Conservation (phyloP, 2,329 filamentous ascomycete genomes). For the Fusarium nisikadoi region DNA sequence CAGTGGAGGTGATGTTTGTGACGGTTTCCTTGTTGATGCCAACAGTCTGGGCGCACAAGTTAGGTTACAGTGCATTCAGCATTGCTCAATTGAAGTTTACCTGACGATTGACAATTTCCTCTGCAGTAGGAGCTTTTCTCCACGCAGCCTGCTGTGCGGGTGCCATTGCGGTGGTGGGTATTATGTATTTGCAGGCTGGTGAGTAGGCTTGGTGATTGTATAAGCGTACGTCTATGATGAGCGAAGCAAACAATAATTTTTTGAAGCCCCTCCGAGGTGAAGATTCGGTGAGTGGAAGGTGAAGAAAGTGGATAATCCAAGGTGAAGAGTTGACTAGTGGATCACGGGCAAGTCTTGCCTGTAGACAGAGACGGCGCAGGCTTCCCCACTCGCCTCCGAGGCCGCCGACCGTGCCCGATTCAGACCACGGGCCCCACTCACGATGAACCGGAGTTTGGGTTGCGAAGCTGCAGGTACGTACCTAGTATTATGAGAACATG, state of each 20-base stretch:
- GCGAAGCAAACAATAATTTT: conserved; percentile 43
- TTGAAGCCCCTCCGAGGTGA: conserved; percentile 48
- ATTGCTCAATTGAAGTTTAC: conserved; percentile 52
- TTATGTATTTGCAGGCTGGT: background rate
- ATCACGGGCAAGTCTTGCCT: background rate
- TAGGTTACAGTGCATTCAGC: conserved; percentile 4
- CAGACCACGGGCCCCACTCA: conserved; percentile 16
- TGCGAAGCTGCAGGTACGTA: conserved; percentile 14
- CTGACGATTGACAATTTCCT: conserved; percentile 71
- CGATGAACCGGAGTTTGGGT: conserved; percentile 5
- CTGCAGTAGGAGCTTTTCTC: conserved; percentile 57
- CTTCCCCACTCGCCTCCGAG: conserved; percentile 31
- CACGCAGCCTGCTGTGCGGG: conserved; percentile 49
- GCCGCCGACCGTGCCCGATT: conserved; percentile 19
- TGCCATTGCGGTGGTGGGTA: conserved; percentile 44
- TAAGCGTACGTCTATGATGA: background rate
- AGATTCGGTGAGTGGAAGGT: conserved; percentile 28
- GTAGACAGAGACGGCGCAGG: conserved; percentile 14
- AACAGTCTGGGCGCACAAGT: conserved; percentile 70
- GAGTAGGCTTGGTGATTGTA: conserved; percentile 12
- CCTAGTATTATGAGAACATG: conserved; percentile 6
- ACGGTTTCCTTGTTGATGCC: conserved; percentile 91
- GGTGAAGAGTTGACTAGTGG: background rate
- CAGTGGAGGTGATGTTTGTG: conserved; percentile 86
- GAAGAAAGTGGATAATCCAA: conserved; percentile 3